Conservation (phyloP, 2,329 filamentous ascomycete species). For the Alternaria viburni region DNA sequence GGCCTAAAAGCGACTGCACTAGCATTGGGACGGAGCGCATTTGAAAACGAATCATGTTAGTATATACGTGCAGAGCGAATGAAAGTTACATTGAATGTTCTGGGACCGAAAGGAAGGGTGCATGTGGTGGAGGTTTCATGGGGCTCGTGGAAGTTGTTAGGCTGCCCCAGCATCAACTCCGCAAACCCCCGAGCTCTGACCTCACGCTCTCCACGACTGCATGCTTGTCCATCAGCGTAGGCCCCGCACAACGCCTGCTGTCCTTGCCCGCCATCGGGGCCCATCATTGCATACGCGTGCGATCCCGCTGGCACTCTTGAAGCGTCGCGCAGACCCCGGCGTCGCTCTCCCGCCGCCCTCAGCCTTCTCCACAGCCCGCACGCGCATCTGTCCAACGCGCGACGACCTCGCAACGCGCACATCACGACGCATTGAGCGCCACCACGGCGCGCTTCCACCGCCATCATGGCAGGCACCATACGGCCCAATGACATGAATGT, state of each 20-base stretch:
- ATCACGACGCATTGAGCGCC: constrained; percentile 18
- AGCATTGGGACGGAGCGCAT: constrained; percentile 3
- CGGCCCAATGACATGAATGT: constrained; percentile 47
- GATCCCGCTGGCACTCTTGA: constrained; percentile 11
- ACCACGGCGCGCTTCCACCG: constrained; percentile 7
- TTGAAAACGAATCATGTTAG: not conserved
- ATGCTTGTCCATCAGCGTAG: constrained; percentile 28
- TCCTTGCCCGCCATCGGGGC: constrained; percentile 16
- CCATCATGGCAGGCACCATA: constrained; percentile 48
- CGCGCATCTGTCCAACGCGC: constrained; percentile 12
- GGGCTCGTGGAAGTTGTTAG: not conserved
- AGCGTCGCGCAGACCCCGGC: constrained; percentile 6
- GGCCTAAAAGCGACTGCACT: constrained; percentile 7
- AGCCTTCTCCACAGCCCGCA: constrained; percentile 11
- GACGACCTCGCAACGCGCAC: constrained; percentile 9
- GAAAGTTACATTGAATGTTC: not conserved
- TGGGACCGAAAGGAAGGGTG: not conserved
- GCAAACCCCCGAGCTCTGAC: constrained; percentile 34
- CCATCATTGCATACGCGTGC: constrained; percentile 17
- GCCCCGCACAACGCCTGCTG: constrained; percentile 20
- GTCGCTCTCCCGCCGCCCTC: constrained; percentile 4
- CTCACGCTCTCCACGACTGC: constrained; percentile 24
- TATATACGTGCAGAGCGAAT: constrained; percentile 13
- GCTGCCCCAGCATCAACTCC: constrained; percentile 17
- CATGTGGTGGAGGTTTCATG: not conserved